phyloP scores from a whole-genome alignment of 768 basidiomycete genomes.

The Dioszegia hungarica region DNA sequence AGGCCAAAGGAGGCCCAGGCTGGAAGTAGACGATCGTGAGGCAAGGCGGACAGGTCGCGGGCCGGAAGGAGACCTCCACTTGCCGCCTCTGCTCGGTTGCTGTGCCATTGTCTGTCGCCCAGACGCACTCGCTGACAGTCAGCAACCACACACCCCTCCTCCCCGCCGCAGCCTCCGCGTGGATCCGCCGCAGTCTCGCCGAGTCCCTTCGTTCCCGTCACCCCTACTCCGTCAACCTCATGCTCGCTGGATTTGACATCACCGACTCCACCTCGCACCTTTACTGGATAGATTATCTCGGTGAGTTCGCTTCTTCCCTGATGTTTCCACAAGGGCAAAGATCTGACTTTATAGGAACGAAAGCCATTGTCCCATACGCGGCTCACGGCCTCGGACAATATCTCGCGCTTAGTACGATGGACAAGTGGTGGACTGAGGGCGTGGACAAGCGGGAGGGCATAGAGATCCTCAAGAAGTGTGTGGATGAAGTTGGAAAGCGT shows the following conservation, averaged over 20 bases:
- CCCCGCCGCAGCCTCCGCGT: constrained; percentile 84
- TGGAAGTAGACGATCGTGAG: too few species aligned
- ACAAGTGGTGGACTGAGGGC: constrained; percentile 88
- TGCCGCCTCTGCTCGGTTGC: too few species aligned
- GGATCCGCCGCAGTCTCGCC: constrained; percentile 88
- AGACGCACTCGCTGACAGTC: not conserved
- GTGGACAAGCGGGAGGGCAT: constrained; percentile 80
- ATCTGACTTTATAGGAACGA: constrained; percentile 58
- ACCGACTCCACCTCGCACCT: constrained; percentile 56
- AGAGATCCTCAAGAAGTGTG: constrained; percentile 74
- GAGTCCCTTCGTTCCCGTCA: constrained; percentile 79
- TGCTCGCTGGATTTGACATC: constrained; percentile 90
- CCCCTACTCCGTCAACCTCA: constrained; percentile 86
- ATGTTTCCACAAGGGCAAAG: not conserved
- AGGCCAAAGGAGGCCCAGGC: too few species aligned
- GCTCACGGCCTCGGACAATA: constrained; percentile 94
- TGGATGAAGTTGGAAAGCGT: constrained; percentile 79
- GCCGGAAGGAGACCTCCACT: too few species aligned
- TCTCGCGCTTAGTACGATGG: constrained; percentile 85
- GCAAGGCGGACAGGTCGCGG: too few species aligned
- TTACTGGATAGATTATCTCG: constrained; percentile 92
- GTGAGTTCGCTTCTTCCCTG: not conserved
- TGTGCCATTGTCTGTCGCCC: too few species aligned
- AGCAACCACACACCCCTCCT: constrained; percentile 78
- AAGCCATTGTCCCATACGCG: constrained; percentile 80